These are phyloP conservation scores for Diaporthe capsici DNA, from an alignment of 2,329 filamentous ascomycete genomes.

Conservation along the genomic window DNA sequence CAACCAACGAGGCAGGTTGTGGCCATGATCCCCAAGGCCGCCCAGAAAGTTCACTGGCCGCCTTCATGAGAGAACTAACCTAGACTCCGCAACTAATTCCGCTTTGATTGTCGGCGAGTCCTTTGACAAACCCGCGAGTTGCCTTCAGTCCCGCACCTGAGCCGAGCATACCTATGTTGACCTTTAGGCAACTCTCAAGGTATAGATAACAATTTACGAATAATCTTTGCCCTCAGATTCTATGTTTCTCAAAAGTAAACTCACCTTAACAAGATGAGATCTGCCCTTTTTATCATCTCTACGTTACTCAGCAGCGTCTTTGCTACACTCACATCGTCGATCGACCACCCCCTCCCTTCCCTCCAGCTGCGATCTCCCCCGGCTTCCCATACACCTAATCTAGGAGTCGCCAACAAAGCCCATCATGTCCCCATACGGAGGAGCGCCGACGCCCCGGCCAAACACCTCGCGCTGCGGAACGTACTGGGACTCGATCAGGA, in stretches of 20 bases:
- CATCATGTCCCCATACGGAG: not conserved
- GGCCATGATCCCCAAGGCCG: too few relatives aligned
- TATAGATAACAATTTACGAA: not conserved
- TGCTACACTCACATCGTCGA: not conserved
- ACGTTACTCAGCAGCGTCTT: not conserved
- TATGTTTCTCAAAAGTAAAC: not conserved
- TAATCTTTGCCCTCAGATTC: not conserved
- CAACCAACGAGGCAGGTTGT: not conserved
- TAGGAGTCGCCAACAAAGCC: not conserved
- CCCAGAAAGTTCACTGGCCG: not conserved
- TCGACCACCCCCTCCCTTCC: not conserved
- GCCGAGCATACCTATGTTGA: not conserved
- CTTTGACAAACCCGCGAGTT: not conserved
- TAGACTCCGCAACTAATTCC: not conserved
- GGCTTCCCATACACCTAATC: not conserved
- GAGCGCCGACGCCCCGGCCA: not conserved
- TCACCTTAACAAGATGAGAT: not conserved
- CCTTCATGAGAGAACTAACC: not conserved
- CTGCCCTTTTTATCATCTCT: not conserved
- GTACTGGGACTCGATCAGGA: not conserved
- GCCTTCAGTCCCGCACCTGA: not conserved
- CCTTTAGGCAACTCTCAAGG: not conserved
- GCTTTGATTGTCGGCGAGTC: not conserved
- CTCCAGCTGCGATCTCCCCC: not conserved
- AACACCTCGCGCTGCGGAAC: constrained; percentile 5